These are phyloP conservation scores for Fusarium mundagurra DNA, from an alignment of 2,329 filamentous ascomycete genomes.

Conservation along the genomic window DNA sequence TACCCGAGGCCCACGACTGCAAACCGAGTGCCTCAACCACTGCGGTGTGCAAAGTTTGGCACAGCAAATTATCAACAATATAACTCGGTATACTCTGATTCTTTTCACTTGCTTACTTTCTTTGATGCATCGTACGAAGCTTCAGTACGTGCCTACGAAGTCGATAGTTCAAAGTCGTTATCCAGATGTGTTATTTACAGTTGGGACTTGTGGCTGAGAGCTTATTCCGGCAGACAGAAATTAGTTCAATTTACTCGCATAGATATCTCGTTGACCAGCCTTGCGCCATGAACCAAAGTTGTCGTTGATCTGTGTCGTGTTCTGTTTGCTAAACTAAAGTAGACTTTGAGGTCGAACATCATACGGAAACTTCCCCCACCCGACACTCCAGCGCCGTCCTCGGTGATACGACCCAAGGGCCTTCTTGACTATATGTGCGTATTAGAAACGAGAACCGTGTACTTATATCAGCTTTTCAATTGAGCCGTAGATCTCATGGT, in stretches of 20 bases:
- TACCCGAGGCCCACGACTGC: slow-evolving; percentile 21
- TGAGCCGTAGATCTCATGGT: neutral
- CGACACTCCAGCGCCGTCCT: no score
- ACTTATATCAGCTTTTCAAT: neutral
- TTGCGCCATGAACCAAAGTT: no score
- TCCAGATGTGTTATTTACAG: no score
- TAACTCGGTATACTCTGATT: neutral
- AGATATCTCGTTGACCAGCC: no score
- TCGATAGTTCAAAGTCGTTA: no score
- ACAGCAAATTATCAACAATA: neutral
- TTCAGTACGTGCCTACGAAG: neutral
- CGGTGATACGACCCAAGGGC: fast-evolving
- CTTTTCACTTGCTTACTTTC: neutral
- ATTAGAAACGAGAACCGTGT: fast-evolving
- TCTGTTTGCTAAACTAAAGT: neutral
- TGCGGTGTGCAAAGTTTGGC: neutral
- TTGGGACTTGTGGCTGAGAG: no score
- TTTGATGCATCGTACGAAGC: neutral
- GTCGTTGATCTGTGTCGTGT: no score
- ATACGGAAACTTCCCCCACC: neutral
- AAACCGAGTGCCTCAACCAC: slow-evolving; percentile 5
- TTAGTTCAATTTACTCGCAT: no score
- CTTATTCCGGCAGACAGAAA: no score
- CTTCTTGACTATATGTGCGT: fast-evolving
- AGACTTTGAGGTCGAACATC: neutral